A percentile compares a stretch with the other conserved stretches of the same genome.
phyloP scores from a whole-genome alignment of 2,329 filamentous ascomycete species.

The Colletotrichum zoysiae region DNA sequence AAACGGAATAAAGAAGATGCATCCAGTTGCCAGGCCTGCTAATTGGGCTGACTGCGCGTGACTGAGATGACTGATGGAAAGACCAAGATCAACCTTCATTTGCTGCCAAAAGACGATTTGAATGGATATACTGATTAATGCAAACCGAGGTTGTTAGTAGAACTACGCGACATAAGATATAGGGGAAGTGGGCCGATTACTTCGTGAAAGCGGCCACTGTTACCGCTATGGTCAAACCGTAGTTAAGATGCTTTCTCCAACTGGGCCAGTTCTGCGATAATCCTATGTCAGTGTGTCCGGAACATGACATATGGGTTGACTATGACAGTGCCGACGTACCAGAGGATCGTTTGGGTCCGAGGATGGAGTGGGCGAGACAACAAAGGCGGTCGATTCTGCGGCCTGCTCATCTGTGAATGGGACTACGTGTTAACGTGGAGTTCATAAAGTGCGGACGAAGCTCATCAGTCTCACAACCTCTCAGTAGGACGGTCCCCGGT shows the following conservation, averaged over 20 bases:
- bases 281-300: neutral
- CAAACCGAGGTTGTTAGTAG: neutral
- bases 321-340: constrained; percentile 38
- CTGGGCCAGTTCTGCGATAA: constrained; percentile 47
- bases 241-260: constrained; percentile 50
- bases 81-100: constrained; percentile 49
- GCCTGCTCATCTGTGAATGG: constrained; percentile 8
- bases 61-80: constrained; percentile 46
- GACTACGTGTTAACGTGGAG: neutral
- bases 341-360: constrained; percentile 50
- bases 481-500: constrained; percentile 36
- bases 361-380: constrained; percentile 35
- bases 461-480: constrained; percentile 10
- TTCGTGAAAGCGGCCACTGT: constrained; percentile 49
- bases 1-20: constrained; percentile 52
- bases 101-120: constrained; percentile 51
- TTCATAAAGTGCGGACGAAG: too few species aligned
- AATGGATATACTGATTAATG: constrained; percentile 37
- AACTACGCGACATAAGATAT: too few species aligned
- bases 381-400: constrained; percentile 17
- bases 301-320: neutral
- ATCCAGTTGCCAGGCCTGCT: constrained; percentile 50
- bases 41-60: constrained; percentile 47
- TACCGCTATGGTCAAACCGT: constrained; percentile 46
- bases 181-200: neutral